Evolutionary conservation across 495 filamentous ascomycete species (phyloP), one percentile per base, ranked within the genome.

Genomic region (Apodospora peruviana): DNA sequence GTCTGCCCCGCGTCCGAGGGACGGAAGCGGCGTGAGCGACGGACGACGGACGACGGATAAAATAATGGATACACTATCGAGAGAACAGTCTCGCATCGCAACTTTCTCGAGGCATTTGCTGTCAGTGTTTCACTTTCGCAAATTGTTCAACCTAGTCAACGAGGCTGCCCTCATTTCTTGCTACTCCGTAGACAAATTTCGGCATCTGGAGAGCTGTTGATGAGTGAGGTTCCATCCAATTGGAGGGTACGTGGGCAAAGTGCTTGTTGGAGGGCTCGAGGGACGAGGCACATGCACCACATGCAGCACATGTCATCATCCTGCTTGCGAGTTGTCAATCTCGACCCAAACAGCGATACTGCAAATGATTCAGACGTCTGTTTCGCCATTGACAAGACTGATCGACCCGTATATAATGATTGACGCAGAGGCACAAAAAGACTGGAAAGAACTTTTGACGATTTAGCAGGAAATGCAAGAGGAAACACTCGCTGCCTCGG

Each of bases 301-400:
- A 56, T 51, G 48, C 29, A 48, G 39, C 53, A 56, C 53, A 56
- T 56, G 53, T 50, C 52, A 51, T 44, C 43, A 55, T 4, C 46
- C 25, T 18, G 7, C 27, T 32, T 32, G 22, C 41, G 12, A 34
- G 27, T 32, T 32, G 27, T 32, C 27, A 32, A 32, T 7, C 27
- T 32, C 27, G 7, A 32, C 14, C 27, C 27, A 7, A 14, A 32
- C 27, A 32, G 27, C 27, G n/a, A n/a, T n/a, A n/a, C n/a, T n/a
- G n/a, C n/a, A n/a, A n/a, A n/a, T n/a, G n/a, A n/a, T n/a, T n/a
- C n/a, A n/a, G n/a, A n/a, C n/a, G n/a, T n/a, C n/a, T n/a, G n/a
- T n/a, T n/a, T n/a, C n/a, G n/a, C n/a, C n/a, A n/a, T n/a, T n/a
- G n/a, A n/a, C n/a, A n/a, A n/a, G n/a, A n/a, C n/a, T n/a, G n/a